Evolutionary conservation across 1,284 basidiomycete genomes (phyloP), one percentile per base, ranked within the genome.

Genomic region (Ceratobasidium sp.): DNA sequence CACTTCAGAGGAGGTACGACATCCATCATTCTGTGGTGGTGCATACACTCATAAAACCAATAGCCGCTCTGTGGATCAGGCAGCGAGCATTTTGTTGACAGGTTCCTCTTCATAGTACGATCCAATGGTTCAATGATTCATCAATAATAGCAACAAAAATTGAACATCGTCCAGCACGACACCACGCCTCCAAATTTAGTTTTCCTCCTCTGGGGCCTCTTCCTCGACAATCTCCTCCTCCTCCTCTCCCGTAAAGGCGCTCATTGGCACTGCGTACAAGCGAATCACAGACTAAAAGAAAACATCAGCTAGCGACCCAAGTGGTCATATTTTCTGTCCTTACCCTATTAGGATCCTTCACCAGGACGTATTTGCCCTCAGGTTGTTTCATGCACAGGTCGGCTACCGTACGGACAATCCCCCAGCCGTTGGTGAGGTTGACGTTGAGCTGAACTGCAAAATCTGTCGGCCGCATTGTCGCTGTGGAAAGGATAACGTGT

Each of bases 271-370:
- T 73, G 92, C 87, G 86, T 99, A 99, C 64, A 99, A 85, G 75
- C 96, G 92, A 82, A 99, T 92, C 79, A 97, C 91, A 74, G 96
- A 93, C 96, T 98, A 76, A 57, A 78, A 71, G 78, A 78, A 79
- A 79, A 48, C 41, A 66, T 50, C 14, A 67, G 36, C 41, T 17
- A 29, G 53, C 57, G 50, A 5, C 15, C 17, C 17, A 57, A 62
- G 66, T 53, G 71, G 44, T 57, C 33, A 74, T 19, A 51, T 73
- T 73, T 19, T 72, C 19, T 74, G 62, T 69, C 84, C 89, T 81
- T 82, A 97, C 96, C 90, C 90, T 95, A 88, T 98, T 98, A 24
- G 97, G 96, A 84, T 98, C 96, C 85, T 97, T 97, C 77, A 98
- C 90, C 36, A 98, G 86, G 24, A 98, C 92, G 82, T 97, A 98